Base-by-base conservation (phyloP, 768 basidiomycete genomes). In the Cantharellus anzutake region DNA sequence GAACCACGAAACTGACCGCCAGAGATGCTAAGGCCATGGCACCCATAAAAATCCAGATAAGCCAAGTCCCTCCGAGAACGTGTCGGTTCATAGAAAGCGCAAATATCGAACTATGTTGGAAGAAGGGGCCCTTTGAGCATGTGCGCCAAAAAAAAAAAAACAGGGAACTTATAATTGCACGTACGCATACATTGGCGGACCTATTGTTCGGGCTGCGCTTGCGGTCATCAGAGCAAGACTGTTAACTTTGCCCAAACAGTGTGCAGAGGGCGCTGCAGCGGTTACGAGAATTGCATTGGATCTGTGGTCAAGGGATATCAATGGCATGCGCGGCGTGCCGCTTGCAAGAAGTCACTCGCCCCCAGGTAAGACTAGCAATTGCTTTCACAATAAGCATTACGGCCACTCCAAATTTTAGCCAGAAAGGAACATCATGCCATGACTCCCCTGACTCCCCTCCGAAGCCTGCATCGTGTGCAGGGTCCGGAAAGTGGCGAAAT, bases 201-300 rank as follows among this genome's bases (percentile, higher is more conserved):
- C 62, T 44, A 58, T n/a, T 3, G 61, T 51, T n/a, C 62, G 29
- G 60, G 56, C 56, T 7, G 51, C 34, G 60, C 61, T 63, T 4
- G 62, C 61, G 20, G 56, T 41, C 62, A 63, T 63, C 50, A 61
- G 62, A 7, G 62, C 62, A 3, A 63, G 60, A 4, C 62, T 59
- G 42, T 63, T 63, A 34, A 63, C 62, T n/a, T 60, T 51, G 2
- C 62, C 62, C 4, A 63, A 42, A 51, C 39, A 64, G 2, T 42
- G 61, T 5, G 51, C 29, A 7, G 61, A 62, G 14, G 62, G 62
- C 4, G 61, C 60, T 5, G 62, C 51, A 20, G 37, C 37, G 29
- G 34, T 63, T n/a, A 63, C 61, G 1, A 63, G 61, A 29, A 63
- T 63, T 58, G 61, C 61, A 42, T 63, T 63, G 56, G 60, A 61